These are phyloP conservation scores for Populus trichocarpa DNA, from an alignment of 441 rosid genomes.

Conservation along the genomic window DNA sequence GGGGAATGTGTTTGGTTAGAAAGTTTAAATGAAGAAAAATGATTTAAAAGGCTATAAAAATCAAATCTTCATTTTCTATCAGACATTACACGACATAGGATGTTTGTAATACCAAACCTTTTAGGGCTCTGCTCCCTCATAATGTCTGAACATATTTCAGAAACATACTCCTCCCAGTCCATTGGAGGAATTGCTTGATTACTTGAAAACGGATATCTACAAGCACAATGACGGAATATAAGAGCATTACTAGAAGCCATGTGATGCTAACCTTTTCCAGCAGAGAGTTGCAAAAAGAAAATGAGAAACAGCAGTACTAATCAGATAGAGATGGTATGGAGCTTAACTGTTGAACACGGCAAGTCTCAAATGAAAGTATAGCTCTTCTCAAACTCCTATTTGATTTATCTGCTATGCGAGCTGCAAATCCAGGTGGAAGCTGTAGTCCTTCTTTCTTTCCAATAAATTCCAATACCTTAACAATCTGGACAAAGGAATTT, in stretches of 20 bases:
- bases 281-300: constrained; percentile 6
- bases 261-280: background rate
- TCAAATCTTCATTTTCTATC: background rate
- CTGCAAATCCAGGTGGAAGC: constrained; percentile 77
- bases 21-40: constrained; percentile 4
- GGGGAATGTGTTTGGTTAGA: constrained; percentile 15
- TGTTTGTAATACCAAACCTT: constrained; percentile 39
- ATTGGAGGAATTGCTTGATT: constrained; percentile 81
- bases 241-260: constrained; percentile 7
- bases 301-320: background rate
- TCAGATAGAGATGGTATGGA: background rate
- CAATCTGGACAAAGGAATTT: constrained; percentile 43
- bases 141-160: constrained; percentile 82
- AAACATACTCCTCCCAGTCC: constrained; percentile 97
- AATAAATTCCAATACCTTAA: constrained; percentile 73
- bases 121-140: constrained; percentile 97
- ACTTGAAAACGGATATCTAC: constrained; percentile 73
- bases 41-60: background rate
- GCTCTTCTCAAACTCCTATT: constrained; percentile 59
- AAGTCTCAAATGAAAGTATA: constrained; percentile 79
- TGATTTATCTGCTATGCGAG: constrained; percentile 69
- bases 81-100: constrained; percentile 3
- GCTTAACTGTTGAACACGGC: constrained; percentile 56
- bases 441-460: constrained; percentile 80
- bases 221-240: constrained; percentile 6